Evolutionary conservation across 352 stramenopile genomes (phyloP), one percentile per base, ranked within the genome.

Genomic region (Phytophthora sp.): DNA sequence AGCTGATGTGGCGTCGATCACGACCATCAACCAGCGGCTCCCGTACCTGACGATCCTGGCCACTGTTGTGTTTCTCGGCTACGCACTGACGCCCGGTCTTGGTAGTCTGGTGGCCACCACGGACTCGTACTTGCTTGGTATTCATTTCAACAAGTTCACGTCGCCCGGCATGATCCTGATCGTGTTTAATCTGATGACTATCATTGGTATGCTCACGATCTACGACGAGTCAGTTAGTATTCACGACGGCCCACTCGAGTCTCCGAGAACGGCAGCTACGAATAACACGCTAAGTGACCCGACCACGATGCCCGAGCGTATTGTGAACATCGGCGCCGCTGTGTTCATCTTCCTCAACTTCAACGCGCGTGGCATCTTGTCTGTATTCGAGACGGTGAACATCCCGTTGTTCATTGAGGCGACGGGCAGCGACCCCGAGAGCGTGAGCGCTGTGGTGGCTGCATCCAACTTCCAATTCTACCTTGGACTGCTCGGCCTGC

Each of bases 381-480:
- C 81, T 0, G 81, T 91, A 3, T 91, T 91, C 49, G 83, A 91
- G 61, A 91, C 83, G 3, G 80, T 92, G n/a, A 91, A 90, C 62
- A 89, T 92, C 35, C 81, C 84, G 21, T 56, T 92, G 11, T 90
- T 90, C 59, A 70, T 92, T 13, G 45, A 86, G 59, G 80, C 86
- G 21, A 89, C 79, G 9, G 78, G 77, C 2, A 79, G 77, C 29
- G 80, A 86, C 27, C 80, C 81, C 0, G 60, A 69, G 8, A 86
- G 75, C 45, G 66, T 76, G 9, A 73, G 68, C 7, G 71, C 84
- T 0, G 80, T 92, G 26, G 63, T 87, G 26, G 71, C 59, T 35
- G 82, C 84, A 7, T 90, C 84, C 46, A 90, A 87, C 26, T 92
- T 90, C 69, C 84, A 92, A 64, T 90, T 92, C 53, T 87, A 92